Evolutionary conservation across 306 rosid genomes (phyloP), one percentile per base, ranked within the genome.

Genomic region (Trichosanthes truncata): DNA sequence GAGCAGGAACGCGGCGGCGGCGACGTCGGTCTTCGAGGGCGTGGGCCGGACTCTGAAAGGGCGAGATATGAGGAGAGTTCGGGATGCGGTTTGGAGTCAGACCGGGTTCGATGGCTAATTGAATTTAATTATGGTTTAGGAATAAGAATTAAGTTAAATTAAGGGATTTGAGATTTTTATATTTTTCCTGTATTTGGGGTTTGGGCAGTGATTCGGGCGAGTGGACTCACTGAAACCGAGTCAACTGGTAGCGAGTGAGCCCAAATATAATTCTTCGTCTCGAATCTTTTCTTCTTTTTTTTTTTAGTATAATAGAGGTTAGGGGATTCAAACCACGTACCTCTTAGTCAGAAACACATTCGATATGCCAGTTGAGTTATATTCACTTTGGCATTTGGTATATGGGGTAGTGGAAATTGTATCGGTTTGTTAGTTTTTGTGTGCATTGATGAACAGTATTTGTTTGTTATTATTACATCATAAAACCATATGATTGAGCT

Each of bases 21-120:
- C 97, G 35, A 92, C 88, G 14, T 95, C 99, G 15, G 94, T 95
- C 17, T 91, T 95, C 62, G 99, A 93, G 66, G 99, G 99, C 0
- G 97, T 93, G 7, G 99, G 99, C 18, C 88, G 99, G 41, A 95
- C 99, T 25, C 81, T 95, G 60, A 95, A 95, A 84, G 99, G 99
- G 2, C 90, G 99, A 11, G 99, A 95, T 87, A 33, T 95, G 97
- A 88, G 96, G 41, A 89, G 94, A 88, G 97, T 95, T 79, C 88
- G 99, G 0, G 99, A 93, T 17, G 97, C 99, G 0, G 99, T 95
- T 0, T 95, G 99, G 99, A 95, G 92, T 57, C 97, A 89, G 68
- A 95, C 99, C 88, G 99, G 99, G 79, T 93, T 95, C 73, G 84
- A 95, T 63, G 99, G 99, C 4, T 93, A 48, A 87, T 3, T 6